Evolutionary conservation across 2,329 filamentous ascomycete species (phyloP).

Genomic region (Pseudogymnoascus sp.): DNA sequence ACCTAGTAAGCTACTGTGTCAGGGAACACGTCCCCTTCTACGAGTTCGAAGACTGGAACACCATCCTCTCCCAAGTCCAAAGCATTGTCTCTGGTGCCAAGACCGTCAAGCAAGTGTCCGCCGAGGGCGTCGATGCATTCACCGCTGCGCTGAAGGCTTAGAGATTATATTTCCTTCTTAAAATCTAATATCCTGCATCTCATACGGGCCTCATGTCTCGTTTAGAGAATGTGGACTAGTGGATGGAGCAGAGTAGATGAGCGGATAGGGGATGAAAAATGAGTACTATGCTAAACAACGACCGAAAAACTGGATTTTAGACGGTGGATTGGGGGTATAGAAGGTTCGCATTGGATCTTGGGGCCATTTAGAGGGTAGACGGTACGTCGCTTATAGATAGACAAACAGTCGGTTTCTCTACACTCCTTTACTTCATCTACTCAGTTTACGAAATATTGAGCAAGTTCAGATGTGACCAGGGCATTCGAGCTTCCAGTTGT

Average conservation of each 20-base stretch:
- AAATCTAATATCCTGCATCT: background rate
- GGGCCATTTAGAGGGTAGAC: background rate
- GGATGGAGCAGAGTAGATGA: background rate
- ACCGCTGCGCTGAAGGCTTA: background rate
- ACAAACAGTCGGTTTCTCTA: background rate
- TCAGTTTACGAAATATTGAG: background rate
- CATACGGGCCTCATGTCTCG: background rate
- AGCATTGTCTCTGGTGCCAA: slow-evolving; percentile 67
- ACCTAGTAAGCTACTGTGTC: slow-evolving; percentile 81
- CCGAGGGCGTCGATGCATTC: slow-evolving; percentile 23
- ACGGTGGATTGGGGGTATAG: background rate
- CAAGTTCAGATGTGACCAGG: background rate
- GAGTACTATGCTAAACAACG: background rate
- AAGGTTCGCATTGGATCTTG: background rate
- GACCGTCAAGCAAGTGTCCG: slow-evolving; percentile 61
- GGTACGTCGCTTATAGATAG: background rate
- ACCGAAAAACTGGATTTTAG: background rate
- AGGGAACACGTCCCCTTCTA: slow-evolving; percentile 79
- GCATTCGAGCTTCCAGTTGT: background rate
- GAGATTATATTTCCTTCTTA: no score
- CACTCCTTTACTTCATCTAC: background rate
- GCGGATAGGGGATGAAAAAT: background rate
- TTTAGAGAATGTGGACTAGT: background rate
- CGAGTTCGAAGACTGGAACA: slow-evolving; percentile 74
- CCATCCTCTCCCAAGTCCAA: slow-evolving; percentile 68